Base-by-base conservation (phyloP, 2,329 filamentous ascomycete genomes). In the Sodiomyces alkalinus region DNA sequence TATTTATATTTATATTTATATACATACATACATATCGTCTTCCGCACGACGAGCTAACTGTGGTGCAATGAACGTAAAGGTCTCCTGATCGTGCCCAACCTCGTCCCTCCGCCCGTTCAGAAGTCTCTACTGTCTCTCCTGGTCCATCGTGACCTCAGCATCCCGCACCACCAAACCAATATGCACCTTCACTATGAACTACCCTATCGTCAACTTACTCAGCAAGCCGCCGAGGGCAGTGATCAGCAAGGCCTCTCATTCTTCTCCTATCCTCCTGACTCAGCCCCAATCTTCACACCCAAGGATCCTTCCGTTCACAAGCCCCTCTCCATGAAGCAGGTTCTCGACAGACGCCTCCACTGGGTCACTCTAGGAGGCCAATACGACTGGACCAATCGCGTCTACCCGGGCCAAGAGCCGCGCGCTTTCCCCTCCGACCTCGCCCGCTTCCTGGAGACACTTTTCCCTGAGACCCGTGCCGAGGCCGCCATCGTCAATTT, bases 331-430 rank as follows among this genome's bases (percentile, higher is more conserved):
- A 60, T 80, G 29, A 60, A 68, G 27, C 74, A 76, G 43, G 70
- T 87, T 17, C 61, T 96, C 23, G 69, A 75, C 32, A 79, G 76
- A 37, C 86, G 81, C 36, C 66, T 96, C 15, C 82, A 87, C 40
- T 98, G 90, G 90, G 70, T 92, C 22, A 96, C 87, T 0, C 68
- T 98, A 3, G 90, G 90, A 27, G 87, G 85, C 0, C 90, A 96
- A 50, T 96, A 96, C 51, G 81, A 96, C 56, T 96, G 87, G 90
- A 92, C 85, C 0, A 69, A 72, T 32, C 86, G 92, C 39, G 57
- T 70, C 9, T 96, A 96, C 45, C 85, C 86, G 0, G 49, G 60
- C 7, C 62, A 65, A n/a, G 34, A 49, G 4, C 75, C 80, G 1
- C 82, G 82, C 0, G 43, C 56, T 0, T 94, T 94, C 41, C 86